Conservation (phyloP, 2,329 filamentous ascomycete species). For the Colletotrichum cereale region DNA sequence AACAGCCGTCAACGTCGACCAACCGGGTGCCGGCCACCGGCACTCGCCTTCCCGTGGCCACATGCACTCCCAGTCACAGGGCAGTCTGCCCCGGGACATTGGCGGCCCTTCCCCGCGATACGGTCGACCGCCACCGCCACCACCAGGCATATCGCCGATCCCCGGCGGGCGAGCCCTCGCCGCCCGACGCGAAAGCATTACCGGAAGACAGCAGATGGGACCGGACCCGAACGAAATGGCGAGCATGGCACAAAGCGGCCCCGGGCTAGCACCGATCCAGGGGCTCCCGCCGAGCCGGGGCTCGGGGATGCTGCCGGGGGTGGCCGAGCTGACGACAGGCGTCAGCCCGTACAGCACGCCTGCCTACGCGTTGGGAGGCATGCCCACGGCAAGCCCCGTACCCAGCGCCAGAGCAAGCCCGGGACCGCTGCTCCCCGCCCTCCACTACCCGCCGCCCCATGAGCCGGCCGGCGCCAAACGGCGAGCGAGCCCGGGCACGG, state of each 20-base stretch:
- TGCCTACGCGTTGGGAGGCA: conserved; percentile 60
- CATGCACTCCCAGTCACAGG: conserved; percentile 61
- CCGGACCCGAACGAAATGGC: conserved; percentile 50
- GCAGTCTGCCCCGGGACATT: conserved; percentile 58
- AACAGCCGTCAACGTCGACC: conserved; percentile 66
- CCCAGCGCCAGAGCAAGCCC: conserved; percentile 58
- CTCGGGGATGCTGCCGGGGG: conserved; percentile 67
- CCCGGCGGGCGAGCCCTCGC: conserved; percentile 52
- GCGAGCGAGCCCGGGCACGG: conserved; percentile 59
- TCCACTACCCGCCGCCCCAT: conserved; percentile 51
- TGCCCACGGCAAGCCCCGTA: conserved; percentile 53
- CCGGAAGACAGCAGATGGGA: conserved; percentile 48
- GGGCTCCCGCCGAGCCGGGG: conserved; percentile 53
- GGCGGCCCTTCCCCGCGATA: conserved; percentile 60
- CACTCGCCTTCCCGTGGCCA: conserved; percentile 44
- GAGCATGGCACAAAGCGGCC: conserved; percentile 50
- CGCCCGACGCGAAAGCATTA: conserved; percentile 57
- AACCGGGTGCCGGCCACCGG: conserved; percentile 30
- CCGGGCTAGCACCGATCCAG: conserved; percentile 67
- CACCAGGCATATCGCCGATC: conserved; percentile 48
- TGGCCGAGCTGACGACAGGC: conserved; percentile 74
- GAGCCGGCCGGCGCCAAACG: conserved; percentile 63
- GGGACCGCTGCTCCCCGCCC: conserved; percentile 52
- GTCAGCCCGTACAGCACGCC: conserved; percentile 72
- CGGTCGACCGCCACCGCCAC: conserved; percentile 50